Evolutionary conservation across 2,329 filamentous ascomycete species (phyloP).

Genomic region (Talaromyces atroroseus): DNA sequence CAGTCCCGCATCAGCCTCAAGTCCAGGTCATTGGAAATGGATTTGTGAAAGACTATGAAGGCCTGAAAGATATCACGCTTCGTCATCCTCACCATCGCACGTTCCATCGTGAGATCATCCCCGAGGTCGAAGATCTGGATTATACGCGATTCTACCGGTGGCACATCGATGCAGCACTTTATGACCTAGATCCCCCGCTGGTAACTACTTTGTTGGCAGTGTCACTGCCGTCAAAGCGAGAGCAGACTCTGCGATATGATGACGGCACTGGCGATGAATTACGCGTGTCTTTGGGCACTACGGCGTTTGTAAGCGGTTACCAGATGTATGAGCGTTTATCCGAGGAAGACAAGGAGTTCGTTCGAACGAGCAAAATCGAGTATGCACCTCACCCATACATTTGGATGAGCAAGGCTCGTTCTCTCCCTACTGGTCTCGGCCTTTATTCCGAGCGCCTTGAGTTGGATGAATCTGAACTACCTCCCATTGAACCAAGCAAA

Average conservation of each 20-base stretch:
- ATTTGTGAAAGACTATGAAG: constrained; percentile 63
- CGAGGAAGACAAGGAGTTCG: constrained; percentile 62
- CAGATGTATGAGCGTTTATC: constrained; percentile 64
- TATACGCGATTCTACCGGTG: constrained; percentile 65
- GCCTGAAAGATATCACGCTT: constrained; percentile 61
- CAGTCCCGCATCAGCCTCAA: constrained; percentile 72
- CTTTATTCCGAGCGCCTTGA: constrained; percentile 63
- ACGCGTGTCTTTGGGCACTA: constrained; percentile 66
- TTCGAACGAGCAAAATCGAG: constrained; percentile 60
- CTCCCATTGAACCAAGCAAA: constrained; percentile 59
- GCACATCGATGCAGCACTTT: constrained; percentile 76
- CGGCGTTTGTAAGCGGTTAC: constrained; percentile 68
- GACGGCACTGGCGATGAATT: constrained; percentile 63
- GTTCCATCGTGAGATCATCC: constrained; percentile 63
- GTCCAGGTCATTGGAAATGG: constrained; percentile 78
- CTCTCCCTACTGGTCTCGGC: constrained; percentile 65
- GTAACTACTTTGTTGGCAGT: constrained; percentile 70
- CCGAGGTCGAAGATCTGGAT: constrained; percentile 54
- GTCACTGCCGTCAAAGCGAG: constrained; percentile 61
- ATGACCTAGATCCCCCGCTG: constrained; percentile 67
- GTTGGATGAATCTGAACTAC: constrained; percentile 54
- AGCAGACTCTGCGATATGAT: constrained; percentile 66
- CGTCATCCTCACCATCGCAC: constrained; percentile 72
- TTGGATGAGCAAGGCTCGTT: constrained; percentile 69
- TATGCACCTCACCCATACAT: constrained; percentile 77